Conservation (phyloP, 2,329 filamentous ascomycete genomes). For the Talaromyces funiculosus region DNA sequence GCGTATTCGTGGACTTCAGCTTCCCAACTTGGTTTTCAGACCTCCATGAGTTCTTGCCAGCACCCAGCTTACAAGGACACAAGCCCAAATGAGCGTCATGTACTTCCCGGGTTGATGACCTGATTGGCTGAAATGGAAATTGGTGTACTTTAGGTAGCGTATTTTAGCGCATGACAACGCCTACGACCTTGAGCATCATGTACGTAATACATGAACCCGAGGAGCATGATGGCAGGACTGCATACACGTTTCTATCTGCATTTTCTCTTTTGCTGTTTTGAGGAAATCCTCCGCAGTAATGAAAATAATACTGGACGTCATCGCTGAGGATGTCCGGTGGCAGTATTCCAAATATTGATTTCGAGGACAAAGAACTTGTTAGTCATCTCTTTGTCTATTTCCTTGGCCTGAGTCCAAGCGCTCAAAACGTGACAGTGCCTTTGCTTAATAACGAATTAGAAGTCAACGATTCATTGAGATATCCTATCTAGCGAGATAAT, state of each 20-base stretch:
- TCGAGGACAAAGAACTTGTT: background rate
- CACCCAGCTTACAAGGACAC: background rate
- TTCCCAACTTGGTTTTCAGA: background rate
- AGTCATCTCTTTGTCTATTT: background rate
- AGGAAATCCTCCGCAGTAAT: background rate
- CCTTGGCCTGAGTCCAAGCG: too few species aligned
- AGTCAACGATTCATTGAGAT: background rate
- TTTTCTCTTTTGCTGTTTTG: background rate
- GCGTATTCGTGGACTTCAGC: background rate
- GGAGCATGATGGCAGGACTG: too few species aligned
- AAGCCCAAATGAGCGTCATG: too few species aligned
- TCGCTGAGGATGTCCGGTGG: too few species aligned
- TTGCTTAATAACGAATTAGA: background rate
- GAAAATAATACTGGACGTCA: background rate
- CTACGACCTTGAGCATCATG: background rate
- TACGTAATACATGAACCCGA: background rate
- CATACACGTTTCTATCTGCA: background rate
- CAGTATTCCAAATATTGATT: background rate
- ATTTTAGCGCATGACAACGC: background rate
- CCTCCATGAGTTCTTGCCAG: background rate
- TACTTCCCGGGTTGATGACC: background rate
- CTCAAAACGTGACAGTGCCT: background rate
- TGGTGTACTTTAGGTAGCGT: background rate
- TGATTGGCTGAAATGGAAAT: background rate
- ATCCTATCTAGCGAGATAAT: background rate